These are phyloP conservation scores for Ogataea saltuana DNA, from an alignment of 805 yeast species.

Conservation along the genomic window DNA sequence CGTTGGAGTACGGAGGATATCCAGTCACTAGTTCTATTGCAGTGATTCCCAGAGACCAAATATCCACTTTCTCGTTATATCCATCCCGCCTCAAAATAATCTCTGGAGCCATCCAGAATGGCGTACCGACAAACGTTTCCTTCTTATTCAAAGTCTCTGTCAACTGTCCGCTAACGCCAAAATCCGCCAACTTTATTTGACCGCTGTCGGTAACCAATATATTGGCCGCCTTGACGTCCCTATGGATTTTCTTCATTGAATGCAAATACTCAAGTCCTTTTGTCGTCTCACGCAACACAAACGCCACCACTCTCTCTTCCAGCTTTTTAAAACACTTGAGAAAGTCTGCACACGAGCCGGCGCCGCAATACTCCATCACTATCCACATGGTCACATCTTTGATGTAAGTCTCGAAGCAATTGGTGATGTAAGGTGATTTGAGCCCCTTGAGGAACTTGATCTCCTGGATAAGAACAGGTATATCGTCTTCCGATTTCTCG, in stretches of 20 bases:
- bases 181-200: conserved; percentile 80
- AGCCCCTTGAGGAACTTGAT: conserved; percentile 71
- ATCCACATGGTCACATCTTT: conserved; percentile 77
- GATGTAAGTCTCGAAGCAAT: conserved; percentile 62
- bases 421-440: conserved; percentile 65
- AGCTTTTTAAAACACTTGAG: conserved; percentile 55
- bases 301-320: conserved; percentile 60
- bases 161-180: conserved; percentile 89
- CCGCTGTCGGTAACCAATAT: conserved; percentile 72
- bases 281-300: conserved; percentile 62
- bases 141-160: conserved; percentile 52
- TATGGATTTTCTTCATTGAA: conserved; percentile 71
- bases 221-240: conserved; percentile 91
- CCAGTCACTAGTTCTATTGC: conserved; percentile 84
- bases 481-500: conserved; percentile 77
- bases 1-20: conserved; percentile 71
- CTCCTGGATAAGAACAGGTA: conserved; percentile 71
- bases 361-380: conserved; percentile 94
- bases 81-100: conserved; percentile 61
- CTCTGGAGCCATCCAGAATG: conserved; percentile 99
- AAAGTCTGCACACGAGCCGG: conserved; percentile 85
- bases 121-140: conserved; percentile 90
- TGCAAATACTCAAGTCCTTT: conserved; percentile 79
- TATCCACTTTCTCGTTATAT: conserved; percentile 84
- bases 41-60: conserved; percentile 96